Evolutionary conservation across 306 rosid genomes (phyloP).

Genomic region (Inga leiocalycina): DNA sequence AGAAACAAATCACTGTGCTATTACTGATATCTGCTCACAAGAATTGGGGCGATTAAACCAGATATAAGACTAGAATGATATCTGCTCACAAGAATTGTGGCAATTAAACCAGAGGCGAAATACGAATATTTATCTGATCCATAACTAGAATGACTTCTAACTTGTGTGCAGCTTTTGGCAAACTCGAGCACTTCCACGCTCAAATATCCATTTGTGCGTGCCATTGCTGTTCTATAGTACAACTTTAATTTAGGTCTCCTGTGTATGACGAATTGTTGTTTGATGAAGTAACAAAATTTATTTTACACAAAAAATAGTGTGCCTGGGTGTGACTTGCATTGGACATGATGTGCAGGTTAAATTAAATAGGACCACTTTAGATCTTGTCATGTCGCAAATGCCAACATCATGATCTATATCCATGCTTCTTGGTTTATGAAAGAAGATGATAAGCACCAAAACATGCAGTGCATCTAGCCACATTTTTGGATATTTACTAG

Average conservation of each 20-base stretch:
- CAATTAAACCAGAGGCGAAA: neutral
- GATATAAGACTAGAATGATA: neutral
- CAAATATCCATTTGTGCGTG: neutral
- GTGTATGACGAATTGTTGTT: neutral
- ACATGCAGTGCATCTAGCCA: neutral
- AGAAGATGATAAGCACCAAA: neutral
- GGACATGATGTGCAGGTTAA: neutral
- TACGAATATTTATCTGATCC: constrained; percentile 2
- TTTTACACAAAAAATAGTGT: neutral
- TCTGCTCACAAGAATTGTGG: neutral
- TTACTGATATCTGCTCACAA: neutral
- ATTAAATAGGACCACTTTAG: neutral
- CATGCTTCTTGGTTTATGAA: neutral
- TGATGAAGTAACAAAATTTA: neutral
- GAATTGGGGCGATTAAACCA: neutral
- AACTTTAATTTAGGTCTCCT: neutral
- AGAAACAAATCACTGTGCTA: neutral
- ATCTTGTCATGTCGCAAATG: neutral
- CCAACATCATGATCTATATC: neutral
- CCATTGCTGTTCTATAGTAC: neutral
- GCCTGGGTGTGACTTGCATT: neutral
- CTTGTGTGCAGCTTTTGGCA: neutral
- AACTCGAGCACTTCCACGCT: neutral
- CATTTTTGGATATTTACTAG: neutral
- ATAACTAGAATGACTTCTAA: neutral